phyloP scores from a whole-genome alignment of 2,329 filamentous ascomycete species.

The Hymenoscyphus fructigenus region DNA sequence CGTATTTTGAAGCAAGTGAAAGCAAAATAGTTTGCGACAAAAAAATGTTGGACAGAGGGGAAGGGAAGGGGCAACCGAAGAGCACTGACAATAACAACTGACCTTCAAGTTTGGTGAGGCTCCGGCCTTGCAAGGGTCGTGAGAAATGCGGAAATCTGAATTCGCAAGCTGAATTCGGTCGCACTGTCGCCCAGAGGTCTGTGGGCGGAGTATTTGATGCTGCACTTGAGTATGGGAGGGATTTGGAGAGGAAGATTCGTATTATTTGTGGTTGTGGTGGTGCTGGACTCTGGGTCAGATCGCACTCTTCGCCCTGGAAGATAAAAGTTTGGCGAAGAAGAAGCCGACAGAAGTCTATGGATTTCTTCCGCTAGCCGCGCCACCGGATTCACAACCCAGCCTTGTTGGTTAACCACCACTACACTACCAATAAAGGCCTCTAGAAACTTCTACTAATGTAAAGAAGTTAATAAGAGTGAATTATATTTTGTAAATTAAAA shows the following conservation, averaged over 20 bases:
- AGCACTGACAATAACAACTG: background rate
- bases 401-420: background rate
- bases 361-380: background rate
- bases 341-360: background rate
- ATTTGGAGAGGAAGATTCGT: background rate
- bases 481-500: background rate
- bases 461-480: background rate
- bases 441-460: background rate
- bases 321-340: slow-evolving; percentile 5
- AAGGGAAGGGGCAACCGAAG: background rate
- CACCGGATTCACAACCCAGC: background rate
- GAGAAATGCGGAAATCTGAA: background rate
- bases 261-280: background rate
- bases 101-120: background rate
- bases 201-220: background rate
- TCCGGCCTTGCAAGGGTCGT: background rate
- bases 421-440: background rate
- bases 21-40: background rate
- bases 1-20: background rate
- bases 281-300: background rate
- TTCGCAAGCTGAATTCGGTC: background rate
- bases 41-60: background rate
- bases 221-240: background rate
- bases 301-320: background rate
- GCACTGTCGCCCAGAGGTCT: background rate